Evolutionary conservation across 306 rosid species (phyloP).

Genomic region (Cercis canadensis): DNA sequence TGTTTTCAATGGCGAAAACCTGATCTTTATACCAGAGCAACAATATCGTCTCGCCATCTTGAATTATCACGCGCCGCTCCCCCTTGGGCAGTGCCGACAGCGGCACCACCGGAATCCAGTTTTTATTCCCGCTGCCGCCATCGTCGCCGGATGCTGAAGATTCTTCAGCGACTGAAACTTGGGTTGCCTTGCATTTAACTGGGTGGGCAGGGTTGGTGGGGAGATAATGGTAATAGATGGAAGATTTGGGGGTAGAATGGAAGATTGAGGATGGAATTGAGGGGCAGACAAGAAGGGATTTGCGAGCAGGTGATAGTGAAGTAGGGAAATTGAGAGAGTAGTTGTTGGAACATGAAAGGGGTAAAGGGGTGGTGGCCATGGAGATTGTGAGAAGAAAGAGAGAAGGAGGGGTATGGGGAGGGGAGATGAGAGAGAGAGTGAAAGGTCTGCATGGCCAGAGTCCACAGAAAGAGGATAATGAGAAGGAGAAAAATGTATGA

Average conservation of each 20-base stretch:
- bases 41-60: slow-evolving; percentile 70
- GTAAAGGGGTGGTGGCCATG: slow-evolving; percentile 53
- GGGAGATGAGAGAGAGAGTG: slow-evolving; percentile 15
- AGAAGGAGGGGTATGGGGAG: neutral
- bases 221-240: neutral
- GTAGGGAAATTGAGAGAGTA: slow-evolving; percentile 28
- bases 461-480: slow-evolving; percentile 45
- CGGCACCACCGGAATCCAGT: slow-evolving; percentile 96
- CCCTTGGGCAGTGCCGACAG: slow-evolving; percentile 85
- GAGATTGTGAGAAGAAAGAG: slow-evolving; percentile 19
- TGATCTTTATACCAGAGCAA: slow-evolving; percentile 83
- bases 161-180: slow-evolving; percentile 66
- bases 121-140: slow-evolving; percentile 18
- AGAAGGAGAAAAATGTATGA: neutral
- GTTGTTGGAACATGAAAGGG: slow-evolving; percentile 45
- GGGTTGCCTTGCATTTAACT: slow-evolving; percentile 64
- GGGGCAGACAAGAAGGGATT: slow-evolving; percentile 30
- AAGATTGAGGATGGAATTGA: neutral
- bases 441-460: slow-evolving; percentile 7
- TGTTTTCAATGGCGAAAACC: slow-evolving; percentile 82
- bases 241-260: slow-evolving; percentile 23
- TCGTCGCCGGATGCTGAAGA: slow-evolving; percentile 60
- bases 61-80: slow-evolving; percentile 90
- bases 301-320: slow-evolving; percentile 3
- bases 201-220: neutral